Evolutionary conservation across 2,329 filamentous ascomycete species (phyloP), one percentile per base, ranked within the genome.

Genomic region (Phaeosphaeriaceae sp.): DNA sequence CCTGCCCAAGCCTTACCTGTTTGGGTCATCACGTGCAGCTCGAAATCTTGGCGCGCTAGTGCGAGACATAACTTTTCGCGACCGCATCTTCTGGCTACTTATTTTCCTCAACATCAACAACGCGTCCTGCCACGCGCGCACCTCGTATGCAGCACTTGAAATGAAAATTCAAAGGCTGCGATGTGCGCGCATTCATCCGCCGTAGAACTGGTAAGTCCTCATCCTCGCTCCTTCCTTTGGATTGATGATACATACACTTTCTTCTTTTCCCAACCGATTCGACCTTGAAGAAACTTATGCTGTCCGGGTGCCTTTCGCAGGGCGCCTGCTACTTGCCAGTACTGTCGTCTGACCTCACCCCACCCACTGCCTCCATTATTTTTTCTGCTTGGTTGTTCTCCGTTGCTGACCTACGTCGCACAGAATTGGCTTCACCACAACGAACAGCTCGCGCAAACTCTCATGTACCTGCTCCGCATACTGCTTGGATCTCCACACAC

Each of bases 231-330:
- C 60, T 61, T 59, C 60, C 54, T 54, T 59, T 77, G 79, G 81
- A 82, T 86, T 89, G 90, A 93, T 93, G 91, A 93, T 86, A 91
- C 84, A 81, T 78, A 81, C 84, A 83, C 82, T 83, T 78, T 90
- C 91, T 93, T 93, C 91, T 92, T 93, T 93, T 91, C 89, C 89
- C 86, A 89, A 85, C 90, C 82, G 90, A 94, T 86, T 92, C 91
- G 91, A 88, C 90, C 89, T 89, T 94, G 91, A 93, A 88, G 89
- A 92, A 89, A 83, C 68, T 76, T 82, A 82, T 84, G 85, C 86
- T 90, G 82, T 86, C 65, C 89, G 89, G 88, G 83, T 75, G 81
- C 81, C 80, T 81, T 78, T 83, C 82, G 81, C 85, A 83, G 82
- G 83, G 79, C 76, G 85, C 88, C 89, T 92, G 91, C 90, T 93